Evolutionary conservation across 441 rosid species (phyloP), one percentile per base, ranked within the genome.

Genomic region (Arabidopsis hybrid): DNA sequence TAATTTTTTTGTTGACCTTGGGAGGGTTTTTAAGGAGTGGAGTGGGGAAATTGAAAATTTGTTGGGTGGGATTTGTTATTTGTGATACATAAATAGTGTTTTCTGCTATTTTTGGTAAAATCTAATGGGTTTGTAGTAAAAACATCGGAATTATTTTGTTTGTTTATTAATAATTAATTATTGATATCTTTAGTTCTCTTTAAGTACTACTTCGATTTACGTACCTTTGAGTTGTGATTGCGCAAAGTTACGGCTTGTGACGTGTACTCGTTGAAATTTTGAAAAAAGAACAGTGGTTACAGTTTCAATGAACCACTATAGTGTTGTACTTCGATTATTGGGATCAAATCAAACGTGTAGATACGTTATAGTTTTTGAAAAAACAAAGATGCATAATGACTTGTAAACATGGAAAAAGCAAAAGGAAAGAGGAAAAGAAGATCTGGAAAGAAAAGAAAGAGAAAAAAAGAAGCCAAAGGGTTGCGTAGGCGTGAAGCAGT

Each of bases 401-500:
- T 49, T 64, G 67, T 55, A 71, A 56, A 69, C 65, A 76, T 75
- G 74, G 14, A 63, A 36, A 76, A 76, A 57, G 64, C 11, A 35
- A 32, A 62, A 21, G 3, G 6, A 7, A 7, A 31, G 31, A 29
- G 31, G 31, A 29, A 29, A 29, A 29, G 31, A 29, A 29, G 31
- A 29, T 29, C 31, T 29, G 31, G 31, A 12, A 36, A 14, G 57
- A 26, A 21, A 21, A 21, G 26, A 21, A 21, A 21, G 26, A 21
- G 26, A 1, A 11, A 4, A 13, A 14, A 6, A 29, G 31, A 12
- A 52, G 21, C 42, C 7, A 17, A 51, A 47, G 45, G 55, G 60
- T 77, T 71, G 80, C 80, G 69, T 77, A 77, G 64, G 80, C 80
- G 80, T 77, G 80, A 77, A 71, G 76, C 59, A 77, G 73, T 77